Evolutionary conservation across 2,329 filamentous ascomycete genomes (phyloP).

Genomic region (Epichloe uncinata): DNA sequence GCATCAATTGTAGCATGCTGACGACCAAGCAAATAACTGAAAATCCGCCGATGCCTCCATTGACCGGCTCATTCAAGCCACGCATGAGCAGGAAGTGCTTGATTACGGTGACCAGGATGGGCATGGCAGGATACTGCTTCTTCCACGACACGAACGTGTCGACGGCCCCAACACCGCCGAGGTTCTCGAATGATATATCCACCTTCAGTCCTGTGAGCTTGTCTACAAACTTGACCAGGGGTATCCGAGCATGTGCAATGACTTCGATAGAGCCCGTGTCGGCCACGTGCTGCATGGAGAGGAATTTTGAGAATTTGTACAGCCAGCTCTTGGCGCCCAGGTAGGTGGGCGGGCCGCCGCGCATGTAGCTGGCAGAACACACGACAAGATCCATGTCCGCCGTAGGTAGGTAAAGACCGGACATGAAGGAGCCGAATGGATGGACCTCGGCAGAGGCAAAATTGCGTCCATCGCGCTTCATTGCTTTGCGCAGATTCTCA

Average conservation of each 20-base stretch:
- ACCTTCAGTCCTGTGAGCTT: conserved; percentile 64
- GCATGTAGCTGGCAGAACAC: conserved; percentile 45
- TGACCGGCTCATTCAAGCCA: conserved; percentile 80
- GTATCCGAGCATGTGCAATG: conserved; percentile 68
- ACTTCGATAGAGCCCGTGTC: conserved; percentile 46
- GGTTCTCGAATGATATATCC: conserved; percentile 90
- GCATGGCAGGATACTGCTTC: conserved; percentile 67
- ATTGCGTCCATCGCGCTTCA: conserved; percentile 35
- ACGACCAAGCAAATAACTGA: conserved; percentile 88
- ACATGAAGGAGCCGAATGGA: conserved; percentile 89
- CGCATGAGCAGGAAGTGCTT: conserved; percentile 90
- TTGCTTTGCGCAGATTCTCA: conserved; percentile 46
- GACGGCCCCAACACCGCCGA: conserved; percentile 67
- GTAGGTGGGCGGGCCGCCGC: conserved; percentile 34
- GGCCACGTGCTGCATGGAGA: conserved; percentile 44
- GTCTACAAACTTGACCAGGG: conserved; percentile 83
- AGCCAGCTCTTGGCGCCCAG: conserved; percentile 41
- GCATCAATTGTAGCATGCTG: conserved; percentile 72
- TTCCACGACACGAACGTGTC: conserved; percentile 75
- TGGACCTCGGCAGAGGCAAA: conserved; percentile 51
- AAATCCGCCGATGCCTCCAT: conserved; percentile 85
- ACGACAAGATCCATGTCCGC: conserved; percentile 93
- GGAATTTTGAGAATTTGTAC: conserved; percentile 46
- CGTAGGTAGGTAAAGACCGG: conserved; percentile 55
- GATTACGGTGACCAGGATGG: conserved; percentile 70